phyloP scores from a whole-genome alignment of 768 basidiomycete species.

The Russula virescens region DNA sequence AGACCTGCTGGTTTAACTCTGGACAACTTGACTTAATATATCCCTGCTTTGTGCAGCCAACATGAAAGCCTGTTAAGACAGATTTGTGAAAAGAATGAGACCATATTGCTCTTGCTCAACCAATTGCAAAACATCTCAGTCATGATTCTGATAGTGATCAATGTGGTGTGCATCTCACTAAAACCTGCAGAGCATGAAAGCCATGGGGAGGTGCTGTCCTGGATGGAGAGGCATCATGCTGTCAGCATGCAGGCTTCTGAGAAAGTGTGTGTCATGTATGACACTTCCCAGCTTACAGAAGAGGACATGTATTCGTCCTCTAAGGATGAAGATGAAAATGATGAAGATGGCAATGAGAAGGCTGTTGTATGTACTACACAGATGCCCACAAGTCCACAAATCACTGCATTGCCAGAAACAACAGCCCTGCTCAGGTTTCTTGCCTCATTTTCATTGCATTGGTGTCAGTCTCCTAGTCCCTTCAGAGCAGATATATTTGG shows the following conservation, averaged over 20 bases:
- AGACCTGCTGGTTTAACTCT: not conserved
- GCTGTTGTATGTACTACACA: conserved; percentile 16
- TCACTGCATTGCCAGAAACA: conserved; percentile 4
- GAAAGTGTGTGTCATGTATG: conserved; percentile 27
- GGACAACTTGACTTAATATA: not conserved
- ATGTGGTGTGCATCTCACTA: conserved; percentile 27
- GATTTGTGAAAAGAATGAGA: conserved; percentile 31
- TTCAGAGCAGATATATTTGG: conserved; percentile 6
- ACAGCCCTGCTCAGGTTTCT: conserved; percentile 9
- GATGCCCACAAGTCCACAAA: not conserved
- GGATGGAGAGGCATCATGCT: conserved; percentile 30
- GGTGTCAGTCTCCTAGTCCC: not conserved
- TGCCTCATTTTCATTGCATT: conserved; percentile 22
- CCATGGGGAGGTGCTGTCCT: conserved; percentile 30
- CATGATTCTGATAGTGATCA: conserved; percentile 30
- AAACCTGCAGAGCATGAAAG: conserved; percentile 26
- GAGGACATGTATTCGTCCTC: conserved; percentile 28
- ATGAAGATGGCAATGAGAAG: conserved; percentile 12
- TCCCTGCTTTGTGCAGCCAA: conserved; percentile 20
- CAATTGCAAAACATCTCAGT: conserved; percentile 27
- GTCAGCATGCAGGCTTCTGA: conserved; percentile 19
- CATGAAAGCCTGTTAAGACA: conserved; percentile 31
- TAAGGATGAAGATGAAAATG: conserved; percentile 27
- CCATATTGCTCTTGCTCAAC: conserved; percentile 28
- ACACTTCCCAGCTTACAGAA: conserved; percentile 28